Evolutionary conservation across 2,329 filamentous ascomycete species (phyloP), one percentile per base, ranked within the genome.

Genomic region (Fusarium cyanostomum): DNA sequence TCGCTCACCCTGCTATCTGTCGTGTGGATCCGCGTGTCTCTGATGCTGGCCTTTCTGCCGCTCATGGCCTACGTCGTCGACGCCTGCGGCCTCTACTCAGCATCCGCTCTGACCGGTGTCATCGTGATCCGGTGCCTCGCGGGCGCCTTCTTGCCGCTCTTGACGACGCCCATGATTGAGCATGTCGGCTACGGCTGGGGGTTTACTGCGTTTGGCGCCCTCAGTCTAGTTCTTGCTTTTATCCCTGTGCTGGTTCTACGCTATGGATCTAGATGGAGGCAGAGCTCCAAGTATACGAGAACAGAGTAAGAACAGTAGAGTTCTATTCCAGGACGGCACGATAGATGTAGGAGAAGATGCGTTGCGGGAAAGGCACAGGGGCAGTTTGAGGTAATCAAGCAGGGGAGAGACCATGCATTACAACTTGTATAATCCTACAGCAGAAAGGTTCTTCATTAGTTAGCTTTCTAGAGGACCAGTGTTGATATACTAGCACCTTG

Each of bases 1-100:
- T 5, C 10, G 10, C 84, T 39, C 15, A 4, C 21, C 15, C 37
- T 39, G 4, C 16, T 39, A 10, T 39, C 37, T 10, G 37, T 39
- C 37, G 18, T 39, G 7, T 39, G 37, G 37, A 39, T 39, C 16
- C 37, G 37, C 9, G 7, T 39, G 37, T 39, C 37, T 10, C 21
- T 39, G 37, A 39, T 39, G 37, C 18, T 39, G 15, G 37, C 37
- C 37, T 39, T 18, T 12, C 16, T 39, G 9, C 37, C 37, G 18
- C 15, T 39, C 11, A 39, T 39, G 15, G 37, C 37, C 7, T 39
- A 39, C 18, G 37, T 39, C 5, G 37, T 39, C 2, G 37, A 39
- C 11, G 37, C 37, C 15, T 39, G 7, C 13, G 37, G 37, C 10
- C 9, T 39, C 15, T 39, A 39, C 37, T 39, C 37, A 13, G 37